phyloP scores from a whole-genome alignment of 441 rosid genomes.

The Cnidoscolus chayamansa region DNA sequence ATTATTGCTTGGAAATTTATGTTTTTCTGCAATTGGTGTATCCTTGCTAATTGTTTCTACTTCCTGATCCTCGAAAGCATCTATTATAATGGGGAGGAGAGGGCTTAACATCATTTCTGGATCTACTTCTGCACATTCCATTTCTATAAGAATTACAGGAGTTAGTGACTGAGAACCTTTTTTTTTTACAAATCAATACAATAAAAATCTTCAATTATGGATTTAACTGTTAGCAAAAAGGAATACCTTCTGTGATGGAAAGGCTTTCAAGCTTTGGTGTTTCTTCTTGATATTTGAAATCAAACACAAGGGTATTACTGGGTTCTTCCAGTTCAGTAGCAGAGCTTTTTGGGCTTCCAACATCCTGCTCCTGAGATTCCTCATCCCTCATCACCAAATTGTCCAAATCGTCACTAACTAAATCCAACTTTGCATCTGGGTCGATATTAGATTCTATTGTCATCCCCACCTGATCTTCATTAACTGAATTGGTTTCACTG shows the following conservation, averaged over 20 bases:
- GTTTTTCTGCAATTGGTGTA: slow-evolving; percentile 4
- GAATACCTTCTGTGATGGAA: slow-evolving; percentile 37
- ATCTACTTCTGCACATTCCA: background rate
- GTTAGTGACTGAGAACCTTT: background rate
- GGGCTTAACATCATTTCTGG: background rate
- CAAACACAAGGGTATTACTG: slow-evolving; percentile 14
- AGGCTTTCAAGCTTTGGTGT: slow-evolving; percentile 12
- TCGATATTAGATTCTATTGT: slow-evolving; percentile 9
- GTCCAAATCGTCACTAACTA: slow-evolving; percentile 16
- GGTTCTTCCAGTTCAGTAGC: slow-evolving; percentile 27
- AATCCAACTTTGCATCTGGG: background rate
- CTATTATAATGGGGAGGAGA: background rate
- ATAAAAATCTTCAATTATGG: background rate
- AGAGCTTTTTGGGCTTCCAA: slow-evolving; percentile 12
- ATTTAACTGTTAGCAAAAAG: background rate
- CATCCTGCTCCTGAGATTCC: slow-evolving; percentile 19
- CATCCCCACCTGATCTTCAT: slow-evolving; percentile 17
- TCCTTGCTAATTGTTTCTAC: slow-evolving; percentile 22
- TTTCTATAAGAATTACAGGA: no score
- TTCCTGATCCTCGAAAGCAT: slow-evolving; percentile 3
- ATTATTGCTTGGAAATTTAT: slow-evolving; percentile 22
- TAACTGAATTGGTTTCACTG: slow-evolving; percentile 10
- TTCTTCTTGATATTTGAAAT: slow-evolving; percentile 20
- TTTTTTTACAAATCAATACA: background rate
- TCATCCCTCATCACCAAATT: slow-evolving; percentile 14